Evolutionary conservation across 192 early-diverging fungal genomes (phyloP).

Genomic region (Mortierella antarctica): DNA sequence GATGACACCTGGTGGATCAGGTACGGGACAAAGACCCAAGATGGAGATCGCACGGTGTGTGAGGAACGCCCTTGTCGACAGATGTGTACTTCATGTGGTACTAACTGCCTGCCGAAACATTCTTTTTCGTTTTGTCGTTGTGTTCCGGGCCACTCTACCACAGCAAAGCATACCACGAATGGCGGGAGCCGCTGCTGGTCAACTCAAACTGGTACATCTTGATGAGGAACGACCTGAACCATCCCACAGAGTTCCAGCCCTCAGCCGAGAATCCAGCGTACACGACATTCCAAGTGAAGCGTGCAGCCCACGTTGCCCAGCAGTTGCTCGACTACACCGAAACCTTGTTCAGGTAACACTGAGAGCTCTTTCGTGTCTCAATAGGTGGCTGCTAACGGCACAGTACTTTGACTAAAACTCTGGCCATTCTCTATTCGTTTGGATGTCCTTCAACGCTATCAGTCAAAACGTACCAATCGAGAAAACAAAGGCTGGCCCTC

Average conservation of each 20-base stretch:
- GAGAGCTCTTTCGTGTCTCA: not conserved
- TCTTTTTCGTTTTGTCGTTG: slow-evolving; percentile 3
- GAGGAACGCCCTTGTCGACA: not conserved
- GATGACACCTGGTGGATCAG: slow-evolving; percentile 76
- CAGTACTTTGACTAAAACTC: not conserved
- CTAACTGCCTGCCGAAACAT: not conserved
- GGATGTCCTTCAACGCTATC: not conserved
- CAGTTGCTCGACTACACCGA: slow-evolving; percentile 82
- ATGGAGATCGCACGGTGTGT: not conserved
- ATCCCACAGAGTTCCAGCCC: slow-evolving; percentile 56
- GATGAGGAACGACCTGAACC: slow-evolving; percentile 69
- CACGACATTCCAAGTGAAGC: slow-evolving; percentile 80
- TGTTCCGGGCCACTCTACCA: not conserved
- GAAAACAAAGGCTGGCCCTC: slow-evolving; percentile 70
- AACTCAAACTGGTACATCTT: slow-evolving; percentile 92
- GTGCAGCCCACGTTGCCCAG: slow-evolving; percentile 80
- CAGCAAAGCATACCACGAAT: slow-evolving; percentile 77
- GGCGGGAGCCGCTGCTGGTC: slow-evolving; percentile 84
- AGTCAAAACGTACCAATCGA: slow-evolving; percentile 72
- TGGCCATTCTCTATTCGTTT: not conserved
- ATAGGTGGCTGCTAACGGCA: not conserved
- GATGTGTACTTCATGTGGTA: not conserved
- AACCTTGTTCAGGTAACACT: slow-evolving; percentile 65
- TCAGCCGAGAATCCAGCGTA: slow-evolving; percentile 60
- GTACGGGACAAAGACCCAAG: slow-evolving; percentile 1